These are phyloP conservation scores for Guadua angustifolia DNA, from an alignment of 176 grass and related monocot species.

Conservation along the genomic window DNA sequence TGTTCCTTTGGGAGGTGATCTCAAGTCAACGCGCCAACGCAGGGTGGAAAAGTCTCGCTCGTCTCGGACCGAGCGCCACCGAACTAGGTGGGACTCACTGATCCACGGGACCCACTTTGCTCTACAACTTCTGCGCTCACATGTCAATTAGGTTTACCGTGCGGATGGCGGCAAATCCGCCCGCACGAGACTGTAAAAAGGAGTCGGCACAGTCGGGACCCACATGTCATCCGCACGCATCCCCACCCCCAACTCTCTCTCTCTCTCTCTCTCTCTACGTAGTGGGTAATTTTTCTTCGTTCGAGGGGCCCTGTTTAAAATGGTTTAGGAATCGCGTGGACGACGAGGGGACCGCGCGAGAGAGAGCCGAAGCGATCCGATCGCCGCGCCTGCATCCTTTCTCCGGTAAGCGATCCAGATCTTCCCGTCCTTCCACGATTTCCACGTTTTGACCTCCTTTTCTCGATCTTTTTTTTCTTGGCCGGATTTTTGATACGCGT, in stretches of 20 bases:
- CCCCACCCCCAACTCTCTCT: not conserved
- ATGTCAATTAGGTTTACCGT: no score
- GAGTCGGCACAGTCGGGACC: no score
- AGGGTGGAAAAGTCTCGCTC: not conserved
- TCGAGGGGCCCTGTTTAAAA: not conserved
- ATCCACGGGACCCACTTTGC: not conserved
- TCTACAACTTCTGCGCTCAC: not conserved
- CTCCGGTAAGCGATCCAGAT: conserved; percentile 20
- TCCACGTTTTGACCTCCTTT: not conserved
- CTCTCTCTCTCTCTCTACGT: not conserved
- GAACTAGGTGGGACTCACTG: not conserved
- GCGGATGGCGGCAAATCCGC: not conserved
- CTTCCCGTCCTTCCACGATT: not conserved
- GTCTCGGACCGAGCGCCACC: not conserved
- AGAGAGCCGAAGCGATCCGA: not conserved
- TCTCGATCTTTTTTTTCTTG: not conserved
- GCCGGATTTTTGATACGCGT: not conserved
- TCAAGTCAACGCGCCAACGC: no score
- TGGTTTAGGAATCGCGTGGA: not conserved
- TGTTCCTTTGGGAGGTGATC: no score
- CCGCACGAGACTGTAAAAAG: no score
- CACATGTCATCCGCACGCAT: not conserved
- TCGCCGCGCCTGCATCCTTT: not conserved
- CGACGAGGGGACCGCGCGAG: conserved; percentile 16
- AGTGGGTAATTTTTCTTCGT: not conserved